A percentile compares a stretch with the other conserved stretches of the same genome.
Evolutionary conservation across 371 early-diverging fungal genomes (phyloP).

Genomic region (Rhizopus sp.): DNA sequence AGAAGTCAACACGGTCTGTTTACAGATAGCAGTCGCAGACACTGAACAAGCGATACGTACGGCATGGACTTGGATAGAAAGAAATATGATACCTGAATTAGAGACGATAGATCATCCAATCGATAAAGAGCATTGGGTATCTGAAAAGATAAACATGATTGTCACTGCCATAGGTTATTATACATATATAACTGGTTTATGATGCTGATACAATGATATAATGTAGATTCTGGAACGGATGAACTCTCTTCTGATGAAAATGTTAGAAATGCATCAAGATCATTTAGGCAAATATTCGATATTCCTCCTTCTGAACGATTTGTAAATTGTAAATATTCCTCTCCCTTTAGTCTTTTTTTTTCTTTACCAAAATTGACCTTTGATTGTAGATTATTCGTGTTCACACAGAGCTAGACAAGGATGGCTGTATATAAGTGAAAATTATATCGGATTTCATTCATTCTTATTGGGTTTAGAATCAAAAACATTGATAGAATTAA

Average conservation of each 20-base stretch:
- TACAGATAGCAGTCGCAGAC: constrained; percentile 78
- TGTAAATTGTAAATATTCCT: constrained; percentile 74
- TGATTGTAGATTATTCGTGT: constrained; percentile 83
- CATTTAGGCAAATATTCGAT: constrained; percentile 89
- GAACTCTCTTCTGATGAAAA: constrained; percentile 82
- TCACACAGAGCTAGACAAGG: constrained; percentile 90
- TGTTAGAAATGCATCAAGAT: constrained; percentile 85
- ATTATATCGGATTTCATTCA: constrained; percentile 92
- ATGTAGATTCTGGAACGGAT: constrained; percentile 67
- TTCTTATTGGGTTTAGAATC: constrained; percentile 91
- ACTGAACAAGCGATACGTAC: constrained; percentile 74
- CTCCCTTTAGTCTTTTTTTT: no score
- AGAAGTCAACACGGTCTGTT: constrained; percentile 46
- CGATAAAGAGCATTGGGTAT: constrained; percentile 83
- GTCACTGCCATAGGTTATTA: constrained; percentile 74
- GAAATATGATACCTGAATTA: constrained; percentile 75
- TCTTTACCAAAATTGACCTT: background rate
- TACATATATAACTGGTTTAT: background rate
- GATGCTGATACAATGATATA: background rate
- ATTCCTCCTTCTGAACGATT: constrained; percentile 83
- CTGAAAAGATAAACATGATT: constrained; percentile 86
- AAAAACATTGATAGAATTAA: constrained; percentile 85
- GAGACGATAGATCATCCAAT: constrained; percentile 75
- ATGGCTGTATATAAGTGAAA: constrained; percentile 94
- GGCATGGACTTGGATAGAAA: constrained; percentile 92